phyloP scores from a whole-genome alignment of 2,329 filamentous ascomycete species.

The Fusarium scirpi region DNA sequence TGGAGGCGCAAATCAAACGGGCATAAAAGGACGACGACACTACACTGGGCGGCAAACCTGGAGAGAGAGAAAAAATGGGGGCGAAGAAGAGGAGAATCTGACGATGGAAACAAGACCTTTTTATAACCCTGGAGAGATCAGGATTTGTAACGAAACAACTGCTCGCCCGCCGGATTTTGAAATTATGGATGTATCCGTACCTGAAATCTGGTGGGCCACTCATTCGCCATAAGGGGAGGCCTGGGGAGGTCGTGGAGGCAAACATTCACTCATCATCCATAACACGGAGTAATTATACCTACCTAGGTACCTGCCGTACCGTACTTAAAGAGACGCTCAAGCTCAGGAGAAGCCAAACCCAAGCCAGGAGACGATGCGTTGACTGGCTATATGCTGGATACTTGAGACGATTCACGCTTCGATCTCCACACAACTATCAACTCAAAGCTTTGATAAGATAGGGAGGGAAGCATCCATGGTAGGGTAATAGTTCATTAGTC shows the following conservation, averaged over 20 bases:
- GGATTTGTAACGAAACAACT: slow-evolving; percentile 13
- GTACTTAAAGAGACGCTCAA: slow-evolving; percentile 23
- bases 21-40: slow-evolving; percentile 14
- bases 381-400: slow-evolving; percentile 10
- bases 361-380: slow-evolving; percentile 30
- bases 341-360: slow-evolving; percentile 5
- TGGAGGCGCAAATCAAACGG: slow-evolving; percentile 27
- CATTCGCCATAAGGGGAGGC: slow-evolving; percentile 27
- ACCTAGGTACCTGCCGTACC: neutral
- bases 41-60: slow-evolving; percentile 33
- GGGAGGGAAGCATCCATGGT: neutral
- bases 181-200: slow-evolving; percentile 43
- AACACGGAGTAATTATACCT: slow-evolving; percentile 38
- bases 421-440: slow-evolving; percentile 26
- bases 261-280: slow-evolving; percentile 16
- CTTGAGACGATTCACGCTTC: slow-evolving; percentile 41
- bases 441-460: slow-evolving; percentile 30
- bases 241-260: neutral
- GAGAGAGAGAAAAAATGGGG: slow-evolving; percentile 21
- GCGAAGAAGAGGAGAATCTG: neutral
- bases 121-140: slow-evolving; percentile 10
- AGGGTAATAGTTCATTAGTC: slow-evolving; percentile 3
- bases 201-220: slow-evolving; percentile 36
- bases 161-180: slow-evolving; percentile 15
- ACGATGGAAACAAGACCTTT: slow-evolving; percentile 17